Evolutionary conservation across 805 yeast genomes (phyloP), one percentile per base, ranked within the genome.

Genomic region (Metschnikowia continentalis): DNA sequence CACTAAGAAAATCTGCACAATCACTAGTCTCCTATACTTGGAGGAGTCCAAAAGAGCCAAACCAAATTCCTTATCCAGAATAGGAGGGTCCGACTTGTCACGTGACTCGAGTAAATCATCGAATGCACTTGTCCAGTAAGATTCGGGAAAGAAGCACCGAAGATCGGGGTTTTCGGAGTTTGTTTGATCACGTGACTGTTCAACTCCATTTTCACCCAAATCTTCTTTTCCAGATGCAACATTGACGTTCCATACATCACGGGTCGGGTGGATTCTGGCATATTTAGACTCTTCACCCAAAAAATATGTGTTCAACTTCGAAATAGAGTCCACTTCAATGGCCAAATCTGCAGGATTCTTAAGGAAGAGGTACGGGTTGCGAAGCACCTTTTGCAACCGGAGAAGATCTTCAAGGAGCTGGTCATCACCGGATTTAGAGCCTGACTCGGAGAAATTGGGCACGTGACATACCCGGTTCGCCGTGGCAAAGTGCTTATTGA

Each of bases 401-500:
- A 70, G 44, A 6, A 73, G 56, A 48, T 74, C 78, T 23, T 59
- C 63, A 20, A 74, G 54, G 36, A 72, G 66, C 19, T 60, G 61
- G 37, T 64, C 65, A 47, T 58, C 65, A 48, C 60, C 55, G 8
- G 49, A 44, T 33, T 54, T 59, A 15, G 42, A 36, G 13, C 35
- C 40, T n/a, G 61, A 54, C 20, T 47, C 53, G 17, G 54, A 55
- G 23, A 63, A 56, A 1, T 57, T 50, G 30, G 67, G 58, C 42
- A 66, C 69, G 8, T 61, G 57, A 6, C 57, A 54, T 11, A 50
- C 56, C 38, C 72, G 55, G 45, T 67, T 64, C 11, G 77, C 65
- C 1, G 59, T 42, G 22, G 62, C 55, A 50, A 71, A 72, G 52
- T 69, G 69, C 58, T 71, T 71, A 56, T 74, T 74, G 48, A 74